Percentiles rank a stretch among this genome's conserved stretches.
Evolutionary conservation across 1,284 basidiomycete genomes (phyloP).

Genomic region (Ustilago loliicola): DNA sequence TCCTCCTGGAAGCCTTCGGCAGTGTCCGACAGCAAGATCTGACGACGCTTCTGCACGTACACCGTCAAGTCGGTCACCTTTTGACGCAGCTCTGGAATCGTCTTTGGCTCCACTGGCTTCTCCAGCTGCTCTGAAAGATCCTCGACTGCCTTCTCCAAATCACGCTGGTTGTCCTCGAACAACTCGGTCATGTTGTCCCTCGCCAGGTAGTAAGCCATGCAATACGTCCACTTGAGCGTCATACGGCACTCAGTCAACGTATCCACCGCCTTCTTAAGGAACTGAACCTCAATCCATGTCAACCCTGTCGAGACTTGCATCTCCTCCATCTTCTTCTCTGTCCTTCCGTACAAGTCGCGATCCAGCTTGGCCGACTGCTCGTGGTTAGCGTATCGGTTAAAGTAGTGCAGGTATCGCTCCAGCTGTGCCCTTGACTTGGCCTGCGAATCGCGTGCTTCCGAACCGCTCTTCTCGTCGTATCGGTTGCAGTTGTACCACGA

Average conservation of each 20-base stretch:
- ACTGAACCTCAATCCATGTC: conserved; percentile 99
- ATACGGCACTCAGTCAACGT: conserved; percentile 84
- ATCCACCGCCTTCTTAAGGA: conserved; percentile 97
- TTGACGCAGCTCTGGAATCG: conserved; percentile 84
- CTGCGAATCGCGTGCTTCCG: conserved; percentile 82
- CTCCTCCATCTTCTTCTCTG: conserved; percentile 99
- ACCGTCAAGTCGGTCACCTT: conserved; percentile 84
- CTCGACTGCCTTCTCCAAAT: conserved; percentile 94
- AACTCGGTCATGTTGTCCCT: conserved; percentile 93
- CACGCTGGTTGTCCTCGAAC: conserved; percentile 98
- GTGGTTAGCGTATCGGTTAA: conserved; percentile 87
- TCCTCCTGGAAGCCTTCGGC: conserved; percentile 89
- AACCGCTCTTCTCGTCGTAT: conserved; percentile 91
- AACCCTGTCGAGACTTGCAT: conserved; percentile 92
- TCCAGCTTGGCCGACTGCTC: conserved; percentile 97
- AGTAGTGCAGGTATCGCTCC: conserved; percentile 84
- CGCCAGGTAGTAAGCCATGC: conserved; percentile 95
- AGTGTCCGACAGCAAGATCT: conserved; percentile 94
- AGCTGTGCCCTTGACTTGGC: conserved; percentile 82
- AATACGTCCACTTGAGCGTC: conserved; percentile 99
- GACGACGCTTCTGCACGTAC: conserved; percentile 96
- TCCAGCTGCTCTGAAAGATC: conserved; percentile 93
- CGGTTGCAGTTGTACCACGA: conserved; percentile 98
- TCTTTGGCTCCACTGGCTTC: conserved; percentile 86
- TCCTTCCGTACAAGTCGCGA: conserved; percentile 89